Evolutionary conservation across 1,284 basidiomycete genomes (phyloP), one percentile per base, ranked within the genome.

Genomic region (Marasmius fiardii): DNA sequence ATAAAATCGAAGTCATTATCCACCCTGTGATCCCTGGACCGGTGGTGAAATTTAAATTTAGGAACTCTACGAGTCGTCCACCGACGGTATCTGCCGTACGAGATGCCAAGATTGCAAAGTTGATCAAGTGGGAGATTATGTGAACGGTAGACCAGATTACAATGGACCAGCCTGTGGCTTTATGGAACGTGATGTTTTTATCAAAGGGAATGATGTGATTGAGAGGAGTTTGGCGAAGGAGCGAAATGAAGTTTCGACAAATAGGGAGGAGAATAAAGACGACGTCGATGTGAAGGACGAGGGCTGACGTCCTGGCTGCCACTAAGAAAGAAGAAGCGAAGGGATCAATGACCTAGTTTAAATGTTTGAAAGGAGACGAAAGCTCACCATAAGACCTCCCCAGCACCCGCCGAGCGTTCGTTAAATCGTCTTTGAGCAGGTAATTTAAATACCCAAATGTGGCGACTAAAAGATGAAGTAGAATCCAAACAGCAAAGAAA

Each of bases 1-100:
- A 83, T 2, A 95, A 79, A 14, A 76, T 75, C 35, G 71, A 74
- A 12, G 82, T 86, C 93, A 96, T 95, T 65, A 94, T 82, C 93
- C 93, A 96, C 1, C 93, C 93, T 0, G 93, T 95, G n/a, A 78
- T 72, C 58, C 90, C 92, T 1, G 93, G 92, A n/a, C 92, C 93
- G 0, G 91, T 94, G 35, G 80, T 72, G 69, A 95, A 93, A 73
- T 93, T 93, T 58, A 83, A 82, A 5, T 68, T 64, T 43, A 95
- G 69, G 77, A 93, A 94, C 8, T 83, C 82, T 18, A 82, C 67
- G 54, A 93, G 60, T 14, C 80, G 77, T 57, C 85, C 71, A 21
- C 76, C 78, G 1, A 77, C 72, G 24, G 78, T 84, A 54, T 67
- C 77, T 12, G 83, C 80, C 55, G 76, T 0, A 81, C 66, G 61